Evolutionary conservation across 305 asterid species (phyloP), one percentile per base, ranked within the genome.

Genomic region (Euphrasia arctica): DNA sequence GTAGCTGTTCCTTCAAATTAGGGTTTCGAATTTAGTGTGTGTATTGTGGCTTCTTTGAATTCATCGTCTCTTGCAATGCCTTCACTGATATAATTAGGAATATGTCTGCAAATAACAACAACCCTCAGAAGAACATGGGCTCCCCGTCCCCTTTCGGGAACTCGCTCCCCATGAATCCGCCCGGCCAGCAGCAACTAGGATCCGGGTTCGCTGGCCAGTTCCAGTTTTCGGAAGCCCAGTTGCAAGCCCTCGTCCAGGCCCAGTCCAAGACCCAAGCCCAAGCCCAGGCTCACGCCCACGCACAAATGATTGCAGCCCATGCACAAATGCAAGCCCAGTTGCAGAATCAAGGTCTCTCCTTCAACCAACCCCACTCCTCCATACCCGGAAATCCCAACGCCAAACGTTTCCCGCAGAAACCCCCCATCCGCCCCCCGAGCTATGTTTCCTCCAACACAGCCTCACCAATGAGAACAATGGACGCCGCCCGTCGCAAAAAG

Each of bases 191-290:
- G 71, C 96, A 82, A 69, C 14, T 77, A 54, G 86, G 86, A 43
- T 49, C 99, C 36, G 95, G 89, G 5, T 93, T 84, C 70, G 87
- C 92, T 0, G 80, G 87, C 39, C 95, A 89, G 67, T 88, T 75
- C 78, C 96, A 88, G 80, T 81, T 90, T 69, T 77, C 91, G 12
- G 87, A 91, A 36, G 95, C 96, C 69, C 96, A 89, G 70, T 90
- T 77, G 12, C 97, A 92, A 73, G 98, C 97, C 54, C 69, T 89
- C 6, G 72, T 69, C 34, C 82, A 73, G 63, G 78, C 90, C 34
- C 94, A 90, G 76, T 75, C 90, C 42, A 91, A 90, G 75, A 92
- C 88, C 93, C 89, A 80, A 34, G 91, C 86, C 2, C 90, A 83
- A 66, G 83, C 85, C 0, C 95, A 87, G 45, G 89, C 85, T 0